These are phyloP conservation scores for Ochetophila trinervis DNA, from an alignment of 306 rosid species.

Conservation along the genomic window DNA sequence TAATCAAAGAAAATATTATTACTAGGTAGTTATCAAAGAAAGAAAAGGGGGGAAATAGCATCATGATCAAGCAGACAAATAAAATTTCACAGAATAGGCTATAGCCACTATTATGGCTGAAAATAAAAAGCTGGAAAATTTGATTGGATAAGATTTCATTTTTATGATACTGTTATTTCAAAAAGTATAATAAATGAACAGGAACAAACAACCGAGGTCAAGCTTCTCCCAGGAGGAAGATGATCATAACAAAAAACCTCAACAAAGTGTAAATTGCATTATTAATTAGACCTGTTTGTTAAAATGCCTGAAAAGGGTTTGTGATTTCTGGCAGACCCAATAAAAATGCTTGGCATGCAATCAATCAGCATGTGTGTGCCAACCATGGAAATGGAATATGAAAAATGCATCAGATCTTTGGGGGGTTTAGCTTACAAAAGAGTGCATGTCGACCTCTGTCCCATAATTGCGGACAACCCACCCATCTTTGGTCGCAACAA, in stretches of 20 bases:
- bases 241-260: background rate
- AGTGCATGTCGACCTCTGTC: conserved; percentile 11
- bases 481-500: conserved; percentile 17
- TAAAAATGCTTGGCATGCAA: conserved; percentile 22
- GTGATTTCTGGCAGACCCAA: conserved; percentile 14
- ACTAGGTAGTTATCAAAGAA: too few species aligned
- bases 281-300: conserved; percentile 7
- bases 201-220: background rate
- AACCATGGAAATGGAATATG: background rate
- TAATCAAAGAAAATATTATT: background rate
- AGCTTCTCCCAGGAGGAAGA: background rate
- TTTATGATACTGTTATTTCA: too few species aligned
- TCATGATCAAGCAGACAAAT: too few species aligned
- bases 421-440: background rate
- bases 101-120: too few species aligned
- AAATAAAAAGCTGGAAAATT: too few species aligned
- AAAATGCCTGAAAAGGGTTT: background rate
- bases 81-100: too few species aligned
- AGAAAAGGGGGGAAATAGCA: too few species aligned
- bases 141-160: too few species aligned
- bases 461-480: conserved; percentile 21
- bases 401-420: background rate
- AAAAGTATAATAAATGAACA: too few species aligned
- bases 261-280: background rate
- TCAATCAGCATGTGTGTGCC: conserved; percentile 22